phyloP scores from a whole-genome alignment of 345 rosid species.

The Rubroshorea leprosula region DNA sequence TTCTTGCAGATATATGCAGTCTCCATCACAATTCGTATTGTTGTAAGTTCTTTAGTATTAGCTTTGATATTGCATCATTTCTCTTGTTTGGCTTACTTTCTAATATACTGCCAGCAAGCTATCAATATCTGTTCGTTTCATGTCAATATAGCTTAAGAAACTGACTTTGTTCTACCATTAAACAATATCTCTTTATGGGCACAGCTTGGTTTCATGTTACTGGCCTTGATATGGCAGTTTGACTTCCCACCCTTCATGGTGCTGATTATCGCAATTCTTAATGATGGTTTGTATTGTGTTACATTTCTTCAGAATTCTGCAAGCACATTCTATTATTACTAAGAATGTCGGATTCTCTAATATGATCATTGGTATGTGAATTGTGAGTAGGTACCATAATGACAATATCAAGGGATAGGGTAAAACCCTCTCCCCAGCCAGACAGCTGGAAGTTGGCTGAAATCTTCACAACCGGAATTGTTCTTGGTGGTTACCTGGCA shows the following conservation, averaged over 20 bases:
- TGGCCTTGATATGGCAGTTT: not conserved
- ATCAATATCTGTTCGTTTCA: too few species aligned
- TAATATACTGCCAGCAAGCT: conserved; percentile 3
- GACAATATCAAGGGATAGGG: conserved; percentile 61
- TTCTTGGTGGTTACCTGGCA: conserved; percentile 56
- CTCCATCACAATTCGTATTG: not conserved
- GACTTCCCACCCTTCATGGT: conserved; percentile 1
- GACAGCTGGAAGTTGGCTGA: conserved; percentile 60
- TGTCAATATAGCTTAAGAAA: too few species aligned
- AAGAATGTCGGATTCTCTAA: too few species aligned
- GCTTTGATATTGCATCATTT: not conserved
- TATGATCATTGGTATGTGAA: not conserved
- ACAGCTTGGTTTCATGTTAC: conserved; percentile 15
- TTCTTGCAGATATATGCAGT: conserved; percentile 39
- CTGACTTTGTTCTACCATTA: too few species aligned
- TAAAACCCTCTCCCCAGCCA: conserved; percentile 58
- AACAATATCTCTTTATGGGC: conserved; percentile 13
- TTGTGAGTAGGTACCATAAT: conserved; percentile 48
- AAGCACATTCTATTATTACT: too few species aligned
- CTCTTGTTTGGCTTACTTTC: not conserved
- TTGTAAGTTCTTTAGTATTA: conserved; percentile 29
- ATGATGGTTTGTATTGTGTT: conserved; percentile 35
- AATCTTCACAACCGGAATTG: conserved; percentile 49
- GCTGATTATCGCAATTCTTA: conserved; percentile 1
- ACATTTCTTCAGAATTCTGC: not conserved